These are phyloP conservation scores for Knoxdaviesia proteae DNA, from an alignment of 2,329 filamentous ascomycete genomes.

Conservation along the genomic window DNA sequence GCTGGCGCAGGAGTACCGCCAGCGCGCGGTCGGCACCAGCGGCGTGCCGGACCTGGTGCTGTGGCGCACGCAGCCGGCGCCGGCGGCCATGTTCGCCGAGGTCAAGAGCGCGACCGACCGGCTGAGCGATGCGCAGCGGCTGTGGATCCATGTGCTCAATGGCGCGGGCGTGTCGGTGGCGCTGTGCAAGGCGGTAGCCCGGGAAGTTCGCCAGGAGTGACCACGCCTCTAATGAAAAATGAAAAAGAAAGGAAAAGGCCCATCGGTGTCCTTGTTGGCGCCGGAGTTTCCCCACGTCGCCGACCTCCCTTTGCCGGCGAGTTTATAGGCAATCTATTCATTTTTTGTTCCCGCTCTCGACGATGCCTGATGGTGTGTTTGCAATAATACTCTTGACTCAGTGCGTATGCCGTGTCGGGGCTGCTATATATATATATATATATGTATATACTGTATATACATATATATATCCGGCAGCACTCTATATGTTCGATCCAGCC, in stretches of 20 bases:
- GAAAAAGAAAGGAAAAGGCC: neutral
- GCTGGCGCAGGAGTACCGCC: constrained; percentile 83
- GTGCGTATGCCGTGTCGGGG: no score
- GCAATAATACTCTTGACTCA: no score
- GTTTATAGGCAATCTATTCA: no score
- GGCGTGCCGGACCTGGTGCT: constrained; percentile 86
- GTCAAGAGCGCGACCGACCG: constrained; percentile 80
- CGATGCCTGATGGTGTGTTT: no score
- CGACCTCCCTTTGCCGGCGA: no score
- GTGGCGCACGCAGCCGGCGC: constrained; percentile 36
- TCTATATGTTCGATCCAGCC: no score
- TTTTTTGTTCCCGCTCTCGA: no score
- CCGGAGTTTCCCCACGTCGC: no score
- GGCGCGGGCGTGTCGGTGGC: constrained; percentile 73
- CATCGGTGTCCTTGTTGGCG: no score
- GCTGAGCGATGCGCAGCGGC: constrained; percentile 80
- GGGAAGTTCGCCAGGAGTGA: constrained; percentile 23
- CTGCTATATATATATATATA: no score
- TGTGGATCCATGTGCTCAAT: constrained; percentile 90
- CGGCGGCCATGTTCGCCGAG: constrained; percentile 47
- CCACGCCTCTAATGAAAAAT: neutral
- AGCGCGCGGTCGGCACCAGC: constrained; percentile 38
- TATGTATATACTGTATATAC: no score
- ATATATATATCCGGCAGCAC: no score
- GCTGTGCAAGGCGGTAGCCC: constrained; percentile 44